Base-by-base conservation (phyloP, 1,284 basidiomycete species). In the Mycosarcoma maydis region DNA sequence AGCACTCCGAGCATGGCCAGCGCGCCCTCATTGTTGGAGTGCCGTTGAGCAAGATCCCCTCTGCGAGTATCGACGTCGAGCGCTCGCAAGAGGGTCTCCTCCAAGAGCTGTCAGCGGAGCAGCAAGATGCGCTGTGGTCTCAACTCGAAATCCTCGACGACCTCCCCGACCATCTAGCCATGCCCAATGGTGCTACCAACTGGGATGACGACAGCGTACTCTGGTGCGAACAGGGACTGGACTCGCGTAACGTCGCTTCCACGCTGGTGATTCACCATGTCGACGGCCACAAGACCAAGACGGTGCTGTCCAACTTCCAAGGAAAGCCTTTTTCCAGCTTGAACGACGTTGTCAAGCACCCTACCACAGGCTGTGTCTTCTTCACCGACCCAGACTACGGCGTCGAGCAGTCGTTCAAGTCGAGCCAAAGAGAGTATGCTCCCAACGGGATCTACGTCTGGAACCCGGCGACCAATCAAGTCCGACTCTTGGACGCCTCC, bases 341-440 rank as follows among this genome's bases (percentile, higher is more conserved):
- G 43, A 73, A 73, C 44, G 71, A 73, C 29, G 50, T 47, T 7
- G 67, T 73, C 39, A 58, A 51, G 27, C 71, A 73, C 26, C 50
- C 62, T 7, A 53, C 56, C n/a, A 62, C 52, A 14, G 58, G 67
- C 16, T 53, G 49, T 19, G 43, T 73, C 42, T 70, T 73, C 34
- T 73, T 73, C 50, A 73, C 71, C 22, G 71, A 73, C 36, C 71
- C 71, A 17, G 71, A 73, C 49, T 73, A 73, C 47, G 71, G 71
- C 37, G 57, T 73, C 23, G 71, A 66, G 55, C 71, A 73, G 43
- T 55, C 48, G 16, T 73, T 70, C 57, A 70, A 66, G 46, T 33
- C 51, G 14, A 17, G 29, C 27, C 16, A 61, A 11, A 48, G 23
- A 6, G 47, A 54, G 29, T 73, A 73, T 24, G 71, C 71, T 4